Conservation (phyloP, 2,329 filamentous ascomycete species). For the Fusarium albidum region DNA sequence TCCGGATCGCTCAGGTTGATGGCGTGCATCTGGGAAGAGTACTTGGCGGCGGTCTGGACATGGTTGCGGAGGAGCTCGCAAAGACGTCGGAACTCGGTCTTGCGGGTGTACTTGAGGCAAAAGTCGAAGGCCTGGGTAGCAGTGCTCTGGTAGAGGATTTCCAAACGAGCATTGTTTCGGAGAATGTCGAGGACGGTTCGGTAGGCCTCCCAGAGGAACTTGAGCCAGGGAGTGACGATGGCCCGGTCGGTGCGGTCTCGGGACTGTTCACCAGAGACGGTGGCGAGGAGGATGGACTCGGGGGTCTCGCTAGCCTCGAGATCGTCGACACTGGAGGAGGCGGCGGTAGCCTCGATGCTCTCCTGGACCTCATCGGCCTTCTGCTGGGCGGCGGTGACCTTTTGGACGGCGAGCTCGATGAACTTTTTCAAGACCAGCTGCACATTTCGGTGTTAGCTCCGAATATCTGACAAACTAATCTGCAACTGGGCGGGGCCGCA, state of each 20-base stretch:
- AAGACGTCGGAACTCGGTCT: conserved; percentile 98
- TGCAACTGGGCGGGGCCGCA: conserved; percentile 2
- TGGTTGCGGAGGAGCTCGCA: conserved; percentile 99
- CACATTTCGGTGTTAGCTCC: conserved; percentile 32
- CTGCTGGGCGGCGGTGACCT: conserved; percentile 93
- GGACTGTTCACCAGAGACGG: conserved; percentile 97
- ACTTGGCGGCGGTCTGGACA: conserved; percentile 98
- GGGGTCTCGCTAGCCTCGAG: conserved; percentile 97
- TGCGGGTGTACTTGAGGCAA: conserved; percentile 96
- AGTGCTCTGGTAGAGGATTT: conserved; percentile 98
- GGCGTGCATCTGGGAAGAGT: conserved; percentile 98
- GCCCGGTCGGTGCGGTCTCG: conserved; percentile 96
- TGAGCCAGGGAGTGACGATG: conserved; percentile 98
- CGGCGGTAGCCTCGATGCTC: conserved; percentile 74
- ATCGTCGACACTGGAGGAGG: conserved; percentile 83
- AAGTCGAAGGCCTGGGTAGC: conserved; percentile 99
- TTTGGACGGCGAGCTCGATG: conserved; percentile 94
- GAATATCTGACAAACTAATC: conserved; percentile 13
- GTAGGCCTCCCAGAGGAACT: conserved; percentile 99
- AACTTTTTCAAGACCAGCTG: conserved; percentile 95
- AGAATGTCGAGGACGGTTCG: conserved; percentile 97
- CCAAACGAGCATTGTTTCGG: conserved; percentile 97
- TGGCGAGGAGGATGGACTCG: conserved; percentile 96
- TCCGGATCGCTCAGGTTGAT: conserved; percentile 99
- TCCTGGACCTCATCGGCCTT: conserved; percentile 97